A percentile compares a stretch with the other conserved stretches of the same genome.
Conservation (phyloP, 1,284 basidiomycete genomes). For the Xerocomus amazonicus region DNA sequence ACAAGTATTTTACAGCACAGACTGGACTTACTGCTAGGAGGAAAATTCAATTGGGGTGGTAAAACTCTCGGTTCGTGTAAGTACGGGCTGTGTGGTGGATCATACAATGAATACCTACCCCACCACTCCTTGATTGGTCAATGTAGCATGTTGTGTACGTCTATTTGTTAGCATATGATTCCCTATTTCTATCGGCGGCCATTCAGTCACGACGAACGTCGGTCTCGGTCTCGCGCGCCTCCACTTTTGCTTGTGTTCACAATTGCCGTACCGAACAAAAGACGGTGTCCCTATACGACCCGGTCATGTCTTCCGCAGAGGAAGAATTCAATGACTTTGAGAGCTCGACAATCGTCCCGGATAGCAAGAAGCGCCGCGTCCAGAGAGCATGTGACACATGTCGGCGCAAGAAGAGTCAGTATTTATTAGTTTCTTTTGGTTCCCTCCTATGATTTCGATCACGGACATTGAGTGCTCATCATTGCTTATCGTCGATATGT, state of each 20-base stretch:
- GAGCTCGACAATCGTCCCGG: slow-evolving; percentile 9
- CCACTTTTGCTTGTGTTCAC: no score
- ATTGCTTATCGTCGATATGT: neutral
- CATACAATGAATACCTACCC: no score
- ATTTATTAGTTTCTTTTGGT: neutral
- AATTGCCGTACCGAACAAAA: neutral
- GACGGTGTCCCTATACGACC: neutral
- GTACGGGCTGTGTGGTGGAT: no score
- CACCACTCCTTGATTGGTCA: no score
- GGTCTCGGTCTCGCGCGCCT: no score
- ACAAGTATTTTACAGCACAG: no score
- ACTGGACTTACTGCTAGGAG: no score
- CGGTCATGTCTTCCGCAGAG: slow-evolving; percentile 43
- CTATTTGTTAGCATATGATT: neutral
- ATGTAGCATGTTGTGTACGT: neutral
- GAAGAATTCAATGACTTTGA: slow-evolving; percentile 42
- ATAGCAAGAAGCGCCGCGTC: slow-evolving; percentile 61
- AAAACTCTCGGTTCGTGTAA: no score
- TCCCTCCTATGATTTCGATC: neutral
- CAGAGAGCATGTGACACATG: slow-evolving; percentile 76
- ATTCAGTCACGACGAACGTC: no score
- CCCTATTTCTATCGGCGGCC: no score
- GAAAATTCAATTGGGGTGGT: no score
- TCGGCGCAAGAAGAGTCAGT: slow-evolving; percentile 67
- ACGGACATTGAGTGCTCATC: slow-evolving; percentile 8